phyloP scores from a whole-genome alignment of 2,329 filamentous ascomycete species.

The Xylariaceae sp. region DNA sequence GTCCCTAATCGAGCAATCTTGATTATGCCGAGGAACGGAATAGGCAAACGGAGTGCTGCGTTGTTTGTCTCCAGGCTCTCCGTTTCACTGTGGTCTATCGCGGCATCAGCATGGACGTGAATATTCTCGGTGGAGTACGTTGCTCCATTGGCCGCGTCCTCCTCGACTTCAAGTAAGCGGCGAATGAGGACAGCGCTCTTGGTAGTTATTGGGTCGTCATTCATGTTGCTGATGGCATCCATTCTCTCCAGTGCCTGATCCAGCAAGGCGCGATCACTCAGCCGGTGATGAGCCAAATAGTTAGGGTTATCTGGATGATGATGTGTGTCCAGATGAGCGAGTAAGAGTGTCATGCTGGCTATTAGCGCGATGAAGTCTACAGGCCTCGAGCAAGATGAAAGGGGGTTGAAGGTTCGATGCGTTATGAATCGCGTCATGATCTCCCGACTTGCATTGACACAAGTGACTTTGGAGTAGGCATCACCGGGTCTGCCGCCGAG shows the following conservation, averaged over 20 bases:
- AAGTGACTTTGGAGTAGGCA: neutral
- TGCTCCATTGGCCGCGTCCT: neutral
- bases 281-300: neutral
- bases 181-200: neutral
- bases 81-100: neutral
- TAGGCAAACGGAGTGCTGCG: neutral
- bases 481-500: neutral
- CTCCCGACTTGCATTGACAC: neutral
- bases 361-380: neutral
- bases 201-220: neutral
- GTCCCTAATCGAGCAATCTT: neutral
- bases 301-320: neutral
- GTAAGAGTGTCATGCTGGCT: neutral
- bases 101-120: neutral
- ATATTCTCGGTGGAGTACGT: neutral
- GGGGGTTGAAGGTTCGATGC: neutral
- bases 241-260: neutral
- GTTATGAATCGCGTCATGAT: neutral
- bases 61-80: neutral
- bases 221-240: neutral
- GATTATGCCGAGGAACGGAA: neutral
- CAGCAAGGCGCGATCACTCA: neutral
- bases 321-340: neutral
- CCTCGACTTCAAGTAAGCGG: neutral
- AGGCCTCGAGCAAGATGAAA: neutral